phyloP scores from a whole-genome alignment of 805 yeast species.

The Pichia kluyveri region DNA sequence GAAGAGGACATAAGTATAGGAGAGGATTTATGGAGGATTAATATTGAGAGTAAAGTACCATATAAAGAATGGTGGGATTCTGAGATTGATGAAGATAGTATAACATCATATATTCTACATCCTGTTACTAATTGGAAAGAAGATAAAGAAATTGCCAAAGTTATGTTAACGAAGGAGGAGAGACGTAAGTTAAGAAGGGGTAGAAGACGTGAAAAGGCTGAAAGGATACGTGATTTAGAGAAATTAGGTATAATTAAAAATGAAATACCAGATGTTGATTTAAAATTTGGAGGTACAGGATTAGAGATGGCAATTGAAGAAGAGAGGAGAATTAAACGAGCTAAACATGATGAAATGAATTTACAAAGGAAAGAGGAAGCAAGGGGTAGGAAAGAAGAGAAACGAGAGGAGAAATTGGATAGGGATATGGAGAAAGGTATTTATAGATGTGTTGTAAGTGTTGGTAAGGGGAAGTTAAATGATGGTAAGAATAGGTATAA shows the following conservation, averaged over 20 bases:
- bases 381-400: slow-evolving; percentile 34
- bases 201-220: slow-evolving; percentile 51
- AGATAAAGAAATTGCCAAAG: slow-evolving; percentile 33
- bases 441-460: slow-evolving; percentile 25
- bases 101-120: slow-evolving; percentile 71
- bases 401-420: slow-evolving; percentile 40
- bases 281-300: slow-evolving; percentile 40
- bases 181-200: slow-evolving; percentile 63
- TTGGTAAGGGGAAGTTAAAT: slow-evolving; percentile 26
- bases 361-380: slow-evolving; percentile 42
- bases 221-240: slow-evolving; percentile 69
- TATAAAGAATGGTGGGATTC: slow-evolving; percentile 86
- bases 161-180: slow-evolving; percentile 67
- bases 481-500: slow-evolving; percentile 66
- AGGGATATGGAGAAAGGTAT: slow-evolving; percentile 1
- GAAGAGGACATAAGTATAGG: slow-evolving; percentile 44
- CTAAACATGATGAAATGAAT: slow-evolving; percentile 53
- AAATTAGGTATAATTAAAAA: slow-evolving; percentile 77
- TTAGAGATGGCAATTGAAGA: slow-evolving; percentile 63
- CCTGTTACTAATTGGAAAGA: slow-evolving; percentile 63
- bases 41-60: slow-evolving; percentile 42
- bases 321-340: slow-evolving; percentile 57
- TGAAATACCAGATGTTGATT: slow-evolving; percentile 86
- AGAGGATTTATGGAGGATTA: slow-evolving; percentile 38
- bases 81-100: slow-evolving; percentile 30